Percentiles rank a stretch among this genome's conserved stretches.
These are phyloP conservation scores for Scheffersomyces stambukii DNA, from an alignment of 1,139 yeast genomes.

Conservation along the genomic window DNA sequence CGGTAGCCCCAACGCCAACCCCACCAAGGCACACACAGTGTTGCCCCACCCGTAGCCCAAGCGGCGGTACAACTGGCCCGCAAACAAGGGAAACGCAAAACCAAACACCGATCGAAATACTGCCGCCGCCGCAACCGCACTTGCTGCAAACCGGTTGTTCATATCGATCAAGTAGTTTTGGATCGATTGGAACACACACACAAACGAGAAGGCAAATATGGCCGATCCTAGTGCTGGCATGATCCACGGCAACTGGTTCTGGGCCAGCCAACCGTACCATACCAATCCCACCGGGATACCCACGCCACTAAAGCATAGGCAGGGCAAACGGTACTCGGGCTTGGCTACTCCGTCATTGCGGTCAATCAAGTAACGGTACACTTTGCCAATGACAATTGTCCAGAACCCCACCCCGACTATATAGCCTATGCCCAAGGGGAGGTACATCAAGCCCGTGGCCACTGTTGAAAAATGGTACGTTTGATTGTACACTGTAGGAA, in stretches of 20 bases:
- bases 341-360: slow-evolving; percentile 34
- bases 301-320: slow-evolving; percentile 32
- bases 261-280: slow-evolving; percentile 47
- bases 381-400: slow-evolving; percentile 30
- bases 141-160: slow-evolving; percentile 42
- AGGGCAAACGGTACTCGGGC: slow-evolving; percentile 43
- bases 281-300: slow-evolving; percentile 38
- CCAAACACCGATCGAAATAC: slow-evolving; percentile 42
- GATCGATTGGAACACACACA: slow-evolving; percentile 42
- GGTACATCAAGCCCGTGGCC: slow-evolving; percentile 39
- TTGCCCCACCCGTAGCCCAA: slow-evolving; percentile 46
- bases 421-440: slow-evolving; percentile 45
- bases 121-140: slow-evolving; percentile 46
- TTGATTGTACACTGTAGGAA: slow-evolving; percentile 32
- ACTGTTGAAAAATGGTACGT: slow-evolving; percentile 34
- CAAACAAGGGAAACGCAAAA: slow-evolving; percentile 40
- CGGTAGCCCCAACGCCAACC: slow-evolving; percentile 37
- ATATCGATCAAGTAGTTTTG: slow-evolving; percentile 44
- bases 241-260: slow-evolving; percentile 39
- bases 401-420: slow-evolving; percentile 35
- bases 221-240: slow-evolving; percentile 44
- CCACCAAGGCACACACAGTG: slow-evolving; percentile 40
- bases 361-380: slow-evolving; percentile 24
- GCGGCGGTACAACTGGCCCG: slow-evolving; percentile 32
- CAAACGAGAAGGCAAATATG: slow-evolving; percentile 41